Conservation (phyloP, 2,329 filamentous ascomycete genomes). For the Plenodomus tracheiphilus region DNA sequence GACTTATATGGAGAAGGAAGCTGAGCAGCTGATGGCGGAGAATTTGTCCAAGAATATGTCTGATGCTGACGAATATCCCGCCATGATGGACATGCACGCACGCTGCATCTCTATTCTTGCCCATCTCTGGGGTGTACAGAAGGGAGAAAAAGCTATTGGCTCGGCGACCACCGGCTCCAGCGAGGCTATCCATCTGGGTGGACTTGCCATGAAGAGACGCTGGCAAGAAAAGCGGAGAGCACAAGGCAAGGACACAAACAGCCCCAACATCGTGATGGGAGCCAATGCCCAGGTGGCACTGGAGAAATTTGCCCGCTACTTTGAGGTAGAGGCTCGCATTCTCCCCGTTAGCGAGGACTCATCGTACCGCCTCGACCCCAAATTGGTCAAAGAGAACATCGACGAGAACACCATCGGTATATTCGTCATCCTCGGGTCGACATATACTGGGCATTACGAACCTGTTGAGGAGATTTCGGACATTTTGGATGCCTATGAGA, state of each 20-base stretch:
- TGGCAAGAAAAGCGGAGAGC: slow-evolving; percentile 68
- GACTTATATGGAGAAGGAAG: slow-evolving; percentile 72
- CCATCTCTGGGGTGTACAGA: slow-evolving; percentile 65
- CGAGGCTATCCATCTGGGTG: slow-evolving; percentile 71
- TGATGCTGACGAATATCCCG: slow-evolving; percentile 60
- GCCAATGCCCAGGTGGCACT: slow-evolving; percentile 73
- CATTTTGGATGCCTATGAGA: slow-evolving; percentile 65
- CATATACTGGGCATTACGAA: slow-evolving; percentile 75
- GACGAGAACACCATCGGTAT: slow-evolving; percentile 80
- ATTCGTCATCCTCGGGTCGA: slow-evolving; percentile 72
- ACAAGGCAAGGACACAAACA: slow-evolving; percentile 64
- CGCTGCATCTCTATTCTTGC: slow-evolving; percentile 71
- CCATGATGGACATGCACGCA: slow-evolving; percentile 60
- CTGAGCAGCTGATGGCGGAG: slow-evolving; percentile 66
- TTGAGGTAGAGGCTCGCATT: slow-evolving; percentile 71
- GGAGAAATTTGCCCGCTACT: slow-evolving; percentile 74
- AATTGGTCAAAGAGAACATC: slow-evolving; percentile 66
- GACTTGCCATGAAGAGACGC: slow-evolving; percentile 68
- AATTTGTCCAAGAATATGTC: slow-evolving; percentile 72
- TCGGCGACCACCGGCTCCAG: slow-evolving; percentile 72
- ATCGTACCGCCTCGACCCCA: slow-evolving; percentile 64
- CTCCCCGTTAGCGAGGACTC: slow-evolving; percentile 65
- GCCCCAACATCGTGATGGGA: slow-evolving; percentile 76
- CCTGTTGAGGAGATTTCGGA: slow-evolving; percentile 69
- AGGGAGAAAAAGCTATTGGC: slow-evolving; percentile 66